Conservation (phyloP, 495 filamentous ascomycete species). For the Hapsidospora chrysogenum region DNA sequence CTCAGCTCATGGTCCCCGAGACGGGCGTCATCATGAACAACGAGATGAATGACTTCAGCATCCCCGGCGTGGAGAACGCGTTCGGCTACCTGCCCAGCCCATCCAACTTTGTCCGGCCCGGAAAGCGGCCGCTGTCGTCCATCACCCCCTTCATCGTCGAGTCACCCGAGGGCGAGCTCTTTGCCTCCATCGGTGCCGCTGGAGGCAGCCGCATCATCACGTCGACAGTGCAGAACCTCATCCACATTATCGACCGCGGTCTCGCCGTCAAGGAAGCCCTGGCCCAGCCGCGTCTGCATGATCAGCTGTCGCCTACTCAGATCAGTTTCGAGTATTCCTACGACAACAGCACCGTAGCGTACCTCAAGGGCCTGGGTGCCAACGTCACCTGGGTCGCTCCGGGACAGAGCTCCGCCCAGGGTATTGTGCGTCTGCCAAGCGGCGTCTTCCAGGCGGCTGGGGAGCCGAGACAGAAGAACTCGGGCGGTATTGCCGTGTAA, state of each 20-base stretch:
- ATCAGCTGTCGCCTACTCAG: conserved; percentile 56
- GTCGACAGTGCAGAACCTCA: conserved; percentile 53
- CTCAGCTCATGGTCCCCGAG: conserved; percentile 54
- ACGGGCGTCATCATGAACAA: conserved; percentile 72
- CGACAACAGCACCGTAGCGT: conserved; percentile 43
- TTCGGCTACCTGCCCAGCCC: conserved; percentile 62
- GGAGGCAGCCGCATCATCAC: conserved; percentile 73
- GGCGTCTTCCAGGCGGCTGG: conserved; percentile 18
- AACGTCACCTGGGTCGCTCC: conserved; percentile 54
- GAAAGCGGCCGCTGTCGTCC: conserved; percentile 59
- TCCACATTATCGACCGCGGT: conserved; percentile 49
- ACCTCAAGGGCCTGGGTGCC: conserved; percentile 37
- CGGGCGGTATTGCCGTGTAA: conserved; percentile 1
- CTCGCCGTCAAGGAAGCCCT: conserved; percentile 37
- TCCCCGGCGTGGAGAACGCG: conserved; percentile 49
- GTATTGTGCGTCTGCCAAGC: conserved; percentile 39
- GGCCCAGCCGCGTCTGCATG: conserved; percentile 51
- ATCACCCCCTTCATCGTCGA: conserved; percentile 57
- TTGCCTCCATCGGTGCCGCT: conserved; percentile 46
- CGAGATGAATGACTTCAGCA: conserved; percentile 75
- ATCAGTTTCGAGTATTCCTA: conserved; percentile 50
- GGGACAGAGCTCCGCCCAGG: conserved; percentile 48
- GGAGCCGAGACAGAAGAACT: conserved; percentile 49
- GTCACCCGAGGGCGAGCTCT: conserved; percentile 15
- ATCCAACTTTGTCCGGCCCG: conserved; percentile 56